Conservation (phyloP, 1,139 yeast genomes). For the Debaryomycetaceae sp. region DNA sequence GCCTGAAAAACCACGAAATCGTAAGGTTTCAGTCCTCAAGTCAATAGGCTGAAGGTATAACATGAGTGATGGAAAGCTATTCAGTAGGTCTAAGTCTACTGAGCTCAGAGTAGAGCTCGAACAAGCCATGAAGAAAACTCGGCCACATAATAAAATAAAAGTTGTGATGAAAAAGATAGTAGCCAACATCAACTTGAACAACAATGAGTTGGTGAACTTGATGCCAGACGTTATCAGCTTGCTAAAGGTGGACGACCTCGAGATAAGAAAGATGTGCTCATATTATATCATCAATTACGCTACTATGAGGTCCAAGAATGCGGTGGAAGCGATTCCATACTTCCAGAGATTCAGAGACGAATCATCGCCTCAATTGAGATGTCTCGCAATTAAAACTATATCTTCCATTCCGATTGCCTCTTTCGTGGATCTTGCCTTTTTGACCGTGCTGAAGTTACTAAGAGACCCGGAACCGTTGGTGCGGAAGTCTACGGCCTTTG, state of each 20-base stretch:
- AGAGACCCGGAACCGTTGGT: constrained; percentile 57
- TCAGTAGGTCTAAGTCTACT: constrained; percentile 43
- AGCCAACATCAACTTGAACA: constrained; percentile 82
- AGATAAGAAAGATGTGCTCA: constrained; percentile 65
- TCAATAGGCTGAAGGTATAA: neutral
- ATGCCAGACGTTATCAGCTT: constrained; percentile 65
- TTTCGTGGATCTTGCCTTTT: constrained; percentile 37
- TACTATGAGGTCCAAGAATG: constrained; percentile 49
- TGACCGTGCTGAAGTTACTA: constrained; percentile 29
- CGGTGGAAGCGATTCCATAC: constrained; percentile 54
- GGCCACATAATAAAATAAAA: constrained; percentile 47
- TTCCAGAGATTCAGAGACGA: constrained; percentile 50
- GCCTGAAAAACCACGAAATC: neutral
- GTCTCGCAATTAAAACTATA: constrained; percentile 62
- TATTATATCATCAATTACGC: constrained; percentile 62
- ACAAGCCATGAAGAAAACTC: constrained; percentile 52
- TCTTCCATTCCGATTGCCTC: constrained; percentile 56
- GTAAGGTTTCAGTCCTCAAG: neutral
- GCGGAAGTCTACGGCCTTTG: constrained; percentile 65
- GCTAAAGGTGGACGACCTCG: constrained; percentile 64
- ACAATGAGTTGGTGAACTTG: constrained; percentile 66
- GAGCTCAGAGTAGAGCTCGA: constrained; percentile 57
- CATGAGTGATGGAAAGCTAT: constrained; percentile 45
- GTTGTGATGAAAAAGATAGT: constrained; percentile 69
- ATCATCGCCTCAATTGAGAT: constrained; percentile 29